These are phyloP conservation scores for Centrapalus pauciflorus DNA, from an alignment of 129 eudicot species.

Conservation along the genomic window DNA sequence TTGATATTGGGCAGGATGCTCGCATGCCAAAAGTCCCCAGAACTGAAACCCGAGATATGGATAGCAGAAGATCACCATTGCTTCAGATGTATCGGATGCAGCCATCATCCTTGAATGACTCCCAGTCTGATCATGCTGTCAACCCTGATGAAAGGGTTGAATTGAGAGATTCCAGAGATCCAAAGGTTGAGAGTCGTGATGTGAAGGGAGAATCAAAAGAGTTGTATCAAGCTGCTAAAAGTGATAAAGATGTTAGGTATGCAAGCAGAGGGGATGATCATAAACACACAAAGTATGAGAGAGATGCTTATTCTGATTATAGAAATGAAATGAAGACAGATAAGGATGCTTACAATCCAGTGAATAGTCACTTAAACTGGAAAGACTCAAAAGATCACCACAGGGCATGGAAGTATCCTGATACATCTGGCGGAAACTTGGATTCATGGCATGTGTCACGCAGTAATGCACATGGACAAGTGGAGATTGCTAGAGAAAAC, in stretches of 20 bases:
- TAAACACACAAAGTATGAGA: constrained; percentile 56
- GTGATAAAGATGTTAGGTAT: constrained; percentile 53
- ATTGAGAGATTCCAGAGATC: constrained; percentile 52
- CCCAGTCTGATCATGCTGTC: constrained; percentile 51
- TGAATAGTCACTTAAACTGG: constrained; percentile 48
- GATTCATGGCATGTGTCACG: constrained; percentile 45
- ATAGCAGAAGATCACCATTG: constrained; percentile 47
- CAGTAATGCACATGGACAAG: constrained; percentile 39
- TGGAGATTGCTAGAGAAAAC: constrained; percentile 50
- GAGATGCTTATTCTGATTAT: constrained; percentile 49
- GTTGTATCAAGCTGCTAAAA: constrained; percentile 49
- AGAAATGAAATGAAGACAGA: constrained; percentile 59
- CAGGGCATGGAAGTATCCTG: constrained; percentile 67
- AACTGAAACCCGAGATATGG: constrained; percentile 59
- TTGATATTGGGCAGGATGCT: constrained; percentile 48
- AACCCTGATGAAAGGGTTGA: constrained; percentile 56
- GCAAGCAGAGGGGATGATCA: constrained; percentile 52
- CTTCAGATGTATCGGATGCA: constrained; percentile 40
- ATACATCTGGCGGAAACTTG: constrained; percentile 48
- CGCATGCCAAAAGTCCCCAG: constrained; percentile 65
- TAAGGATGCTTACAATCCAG: constrained; percentile 51
- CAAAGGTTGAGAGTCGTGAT: constrained; percentile 58
- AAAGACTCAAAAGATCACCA: constrained; percentile 67
- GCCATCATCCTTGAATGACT: constrained; percentile 35
- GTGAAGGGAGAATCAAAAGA: constrained; percentile 59